Conservation (phyloP, 768 basidiomycete genomes). For the Rhodotorula diobovata region DNA sequence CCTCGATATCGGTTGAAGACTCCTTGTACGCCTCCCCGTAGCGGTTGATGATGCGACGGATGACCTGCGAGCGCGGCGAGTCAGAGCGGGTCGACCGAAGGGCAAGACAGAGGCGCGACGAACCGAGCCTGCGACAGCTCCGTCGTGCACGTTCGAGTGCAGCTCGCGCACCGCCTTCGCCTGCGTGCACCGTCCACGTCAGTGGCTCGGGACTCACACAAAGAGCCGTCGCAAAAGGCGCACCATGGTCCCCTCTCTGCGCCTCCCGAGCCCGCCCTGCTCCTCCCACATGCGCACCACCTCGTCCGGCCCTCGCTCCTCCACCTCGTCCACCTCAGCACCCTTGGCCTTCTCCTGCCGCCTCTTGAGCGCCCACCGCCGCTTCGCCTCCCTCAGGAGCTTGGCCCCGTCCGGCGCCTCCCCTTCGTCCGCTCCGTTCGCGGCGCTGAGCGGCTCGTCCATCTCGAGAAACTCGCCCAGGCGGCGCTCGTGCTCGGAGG, state of each 20-base stretch:
- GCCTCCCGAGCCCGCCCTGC: conserved; percentile 5
- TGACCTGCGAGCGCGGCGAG: not conserved
- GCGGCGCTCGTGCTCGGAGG: conserved; percentile 3
- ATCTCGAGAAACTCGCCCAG: conserved; percentile 20
- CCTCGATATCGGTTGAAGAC: conserved; percentile 15
- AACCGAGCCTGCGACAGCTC: conserved; percentile 10
- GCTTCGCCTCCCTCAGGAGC: not conserved
- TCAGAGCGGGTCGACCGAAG: rapidly evolving
- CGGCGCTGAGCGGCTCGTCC: not conserved
- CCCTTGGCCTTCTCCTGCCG: not conserved
- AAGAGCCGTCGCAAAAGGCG: not conserved
- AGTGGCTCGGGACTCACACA: not conserved
- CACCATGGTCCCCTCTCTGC: conserved; percentile 14
- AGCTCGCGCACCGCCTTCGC: conserved; percentile 22
- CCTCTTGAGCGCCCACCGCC: conserved; percentile 1
- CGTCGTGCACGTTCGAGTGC: conserved; percentile 3
- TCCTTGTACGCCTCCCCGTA: conserved; percentile 31
- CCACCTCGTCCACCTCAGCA: not conserved
- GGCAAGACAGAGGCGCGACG: not conserved
- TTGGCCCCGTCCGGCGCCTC: not conserved
- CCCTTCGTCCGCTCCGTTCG: not conserved
- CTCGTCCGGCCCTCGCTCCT: conserved; percentile 20
- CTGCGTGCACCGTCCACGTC: not conserved
- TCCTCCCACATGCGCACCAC: conserved; percentile 24
- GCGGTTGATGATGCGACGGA: conserved; percentile 28